These are phyloP conservation scores for Ceratobasidium sp. DNA, from an alignment of 1,284 basidiomycete genomes.

Conservation along the genomic window DNA sequence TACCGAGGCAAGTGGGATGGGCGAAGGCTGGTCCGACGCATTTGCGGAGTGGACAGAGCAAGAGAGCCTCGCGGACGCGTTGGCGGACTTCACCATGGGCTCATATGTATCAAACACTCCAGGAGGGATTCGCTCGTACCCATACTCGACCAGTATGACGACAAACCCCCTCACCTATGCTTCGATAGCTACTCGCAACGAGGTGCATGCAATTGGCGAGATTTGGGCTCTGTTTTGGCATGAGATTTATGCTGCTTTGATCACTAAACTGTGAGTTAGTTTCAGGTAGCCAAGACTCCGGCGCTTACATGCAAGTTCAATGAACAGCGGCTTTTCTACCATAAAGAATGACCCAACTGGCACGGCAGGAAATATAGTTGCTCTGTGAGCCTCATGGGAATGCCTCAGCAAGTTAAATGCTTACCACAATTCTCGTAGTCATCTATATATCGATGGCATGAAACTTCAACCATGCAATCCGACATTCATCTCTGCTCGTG, in stretches of 20 bases:
- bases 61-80: constrained; percentile 14
- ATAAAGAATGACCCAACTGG: neutral
- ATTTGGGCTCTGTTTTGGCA: constrained; percentile 43
- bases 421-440: neutral
- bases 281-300: too few species aligned
- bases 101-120: neutral
- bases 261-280: constrained; percentile 37
- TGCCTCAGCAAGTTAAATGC: too few species aligned
- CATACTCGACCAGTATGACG: constrained; percentile 36
- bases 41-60: constrained; percentile 40
- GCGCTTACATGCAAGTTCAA: neutral
- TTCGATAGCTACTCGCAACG: constrained; percentile 23
- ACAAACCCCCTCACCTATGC: constrained; percentile 26
- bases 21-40: constrained; percentile 44
- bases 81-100: constrained; percentile 41
- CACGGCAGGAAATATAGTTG: neutral
- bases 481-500: constrained; percentile 34
- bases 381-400: neutral
- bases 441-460: constrained; percentile 36
- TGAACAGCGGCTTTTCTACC: constrained; percentile 34
- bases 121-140: constrained; percentile 31
- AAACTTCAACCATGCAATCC: constrained; percentile 43
- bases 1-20: constrained; percentile 44
- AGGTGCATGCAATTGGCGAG: constrained; percentile 42
- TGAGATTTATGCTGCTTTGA: constrained; percentile 39